Base-by-base conservation (phyloP, 1,284 basidiomycete genomes). In the Rhodofomes roseus region DNA sequence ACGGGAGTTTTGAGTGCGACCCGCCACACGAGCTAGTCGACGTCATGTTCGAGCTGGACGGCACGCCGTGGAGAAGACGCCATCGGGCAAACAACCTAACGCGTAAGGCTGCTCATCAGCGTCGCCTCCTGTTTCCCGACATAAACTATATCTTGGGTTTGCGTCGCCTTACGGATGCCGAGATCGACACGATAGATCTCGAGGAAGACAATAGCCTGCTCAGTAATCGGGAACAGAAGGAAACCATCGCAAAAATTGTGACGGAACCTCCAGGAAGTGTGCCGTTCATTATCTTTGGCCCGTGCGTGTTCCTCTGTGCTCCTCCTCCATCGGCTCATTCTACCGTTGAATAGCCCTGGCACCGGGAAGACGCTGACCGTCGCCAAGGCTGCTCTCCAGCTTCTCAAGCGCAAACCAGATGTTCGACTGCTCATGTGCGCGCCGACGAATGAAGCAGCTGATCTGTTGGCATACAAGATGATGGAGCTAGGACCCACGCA, bases 361-460 rank as follows among this genome's bases (percentile, higher is more conserved):
- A 88, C 87, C 0, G 87, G 87, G 0, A 90, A 89, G 71, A 90
- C 87, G 0, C 79, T 88, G 18, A 88, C 86, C 0, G 75, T 86
- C 4, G 80, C 90, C 0, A 87, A 90, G 69, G 78, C 83, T 0
- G 86, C 89, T 20, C 75, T 71, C 2, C 88, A 90, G 66, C 65
- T 89, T 9, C 71, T 88, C 1, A 62, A 61, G 2, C 59, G 64
- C 1, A 69, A 82, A 57, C 78, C 80, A 0, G 57, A 71, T 0
- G 78, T 82, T 0, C 77, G 74, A 27, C 76, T 90, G 55, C 76
- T 90, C 2, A 85, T 83, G 0, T 88, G 85, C 59, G 86, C 87
- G 1, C 87, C 82, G 0, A 82, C 77, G 66, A 87, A 87, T 66
- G 81, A 81, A 1, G 84, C 85, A 0, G 84, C 84, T 0, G 85